Conservation (phyloP, 2,329 filamentous ascomycete genomes). For the Diaporthe ampelina region DNA sequence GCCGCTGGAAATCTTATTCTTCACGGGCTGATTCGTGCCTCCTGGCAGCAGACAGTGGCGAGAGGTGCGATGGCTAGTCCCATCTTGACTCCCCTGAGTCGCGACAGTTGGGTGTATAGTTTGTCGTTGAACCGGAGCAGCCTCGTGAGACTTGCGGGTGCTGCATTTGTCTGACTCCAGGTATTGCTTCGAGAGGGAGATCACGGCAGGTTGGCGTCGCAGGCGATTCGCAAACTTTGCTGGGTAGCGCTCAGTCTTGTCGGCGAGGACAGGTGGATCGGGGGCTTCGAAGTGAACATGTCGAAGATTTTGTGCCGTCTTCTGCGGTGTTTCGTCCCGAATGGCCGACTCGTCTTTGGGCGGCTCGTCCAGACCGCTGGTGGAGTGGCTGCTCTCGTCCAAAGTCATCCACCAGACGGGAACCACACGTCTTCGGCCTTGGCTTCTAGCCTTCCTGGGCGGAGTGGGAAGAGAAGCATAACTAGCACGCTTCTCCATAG, state of each 20-base stretch:
- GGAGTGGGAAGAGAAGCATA: not conserved
- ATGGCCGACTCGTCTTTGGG: not conserved
- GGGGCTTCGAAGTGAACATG: not conserved
- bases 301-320: not conserved
- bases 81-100: not conserved
- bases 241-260: not conserved
- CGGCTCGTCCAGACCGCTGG: not conserved
- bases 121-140: not conserved
- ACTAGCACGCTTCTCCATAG: not conserved
- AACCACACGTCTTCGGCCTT: not conserved
- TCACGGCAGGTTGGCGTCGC: not conserved
- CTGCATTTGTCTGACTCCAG: slow-evolving; percentile 1
- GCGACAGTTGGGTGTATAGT: not conserved
- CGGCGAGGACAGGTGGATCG: not conserved
- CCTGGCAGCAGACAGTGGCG: not conserved
- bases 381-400: not conserved
- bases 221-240: not conserved
- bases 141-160: not conserved
- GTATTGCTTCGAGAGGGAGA: not conserved
- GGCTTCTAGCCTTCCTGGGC: not conserved
- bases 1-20: not conserved
- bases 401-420: not conserved
- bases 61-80: not conserved
- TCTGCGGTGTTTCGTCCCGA: not conserved
- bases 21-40: not conserved